Conservation (phyloP, 768 basidiomycete species). For the Megacollybia marginata region DNA sequence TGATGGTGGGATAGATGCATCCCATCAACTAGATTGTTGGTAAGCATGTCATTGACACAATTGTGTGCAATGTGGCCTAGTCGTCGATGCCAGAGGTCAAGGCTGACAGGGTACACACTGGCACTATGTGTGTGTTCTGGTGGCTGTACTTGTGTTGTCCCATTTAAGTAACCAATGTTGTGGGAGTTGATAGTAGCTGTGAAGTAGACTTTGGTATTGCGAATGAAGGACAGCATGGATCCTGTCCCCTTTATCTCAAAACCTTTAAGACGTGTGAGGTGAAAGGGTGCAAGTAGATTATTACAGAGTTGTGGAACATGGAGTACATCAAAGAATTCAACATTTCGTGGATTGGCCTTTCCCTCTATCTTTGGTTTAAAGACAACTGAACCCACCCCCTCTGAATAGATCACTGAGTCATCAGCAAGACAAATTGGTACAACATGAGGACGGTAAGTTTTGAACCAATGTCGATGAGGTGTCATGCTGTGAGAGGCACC, state of each 20-base stretch:
- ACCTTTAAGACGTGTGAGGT: not conserved
- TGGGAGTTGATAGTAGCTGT: not conserved
- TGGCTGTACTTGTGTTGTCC: not conserved
- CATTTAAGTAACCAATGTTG: not conserved
- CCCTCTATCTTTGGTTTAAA: not conserved
- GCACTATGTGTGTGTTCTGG: not conserved
- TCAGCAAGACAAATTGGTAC: not conserved
- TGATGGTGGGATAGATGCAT: not conserved
- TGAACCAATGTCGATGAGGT: not conserved
- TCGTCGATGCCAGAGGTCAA: not conserved
- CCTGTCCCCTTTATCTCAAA: not conserved
- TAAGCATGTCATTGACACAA: not conserved
- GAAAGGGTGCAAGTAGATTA: not conserved
- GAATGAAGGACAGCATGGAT: not conserved
- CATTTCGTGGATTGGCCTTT: not conserved
- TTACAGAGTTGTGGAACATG: not conserved
- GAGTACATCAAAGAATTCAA: not conserved
- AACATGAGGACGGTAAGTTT: not conserved
- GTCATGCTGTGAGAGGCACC: not conserved
- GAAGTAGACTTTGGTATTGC: not conserved
- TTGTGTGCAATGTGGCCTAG: not conserved
- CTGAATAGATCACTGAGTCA: not conserved
- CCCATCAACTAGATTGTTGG: not conserved
- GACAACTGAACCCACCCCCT: not conserved
- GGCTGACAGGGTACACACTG: not conserved